Base-by-base conservation (phyloP, 305 asterid genomes). In the Solanum hybrid region DNA sequence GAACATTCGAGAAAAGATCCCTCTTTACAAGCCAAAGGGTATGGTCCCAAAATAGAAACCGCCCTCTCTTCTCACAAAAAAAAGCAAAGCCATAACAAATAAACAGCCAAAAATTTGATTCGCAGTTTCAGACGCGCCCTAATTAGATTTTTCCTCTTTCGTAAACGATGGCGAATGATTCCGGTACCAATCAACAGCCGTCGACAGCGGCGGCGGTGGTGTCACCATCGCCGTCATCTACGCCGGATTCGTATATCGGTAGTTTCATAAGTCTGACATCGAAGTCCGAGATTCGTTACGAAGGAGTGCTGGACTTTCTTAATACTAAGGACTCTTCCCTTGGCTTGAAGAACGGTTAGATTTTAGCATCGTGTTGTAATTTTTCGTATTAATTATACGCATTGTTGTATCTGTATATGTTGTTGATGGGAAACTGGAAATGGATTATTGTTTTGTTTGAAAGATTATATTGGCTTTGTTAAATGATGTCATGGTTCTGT, bases 251-350 rank as follows among this genome's bases (percentile, higher is more conserved):
- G 29, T 97, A 95, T 94, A 93, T 96, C 92, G 99, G 98, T 89
- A 93, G 98, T 90, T 92, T 92, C 90, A 92, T 96, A 11, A 95
- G 96, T 95, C 93, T 97, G 89, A 93, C 91, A 67, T 97, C 98
- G 9, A 96, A 95, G 95, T 92, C 89, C 86, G 98, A 96, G 94
- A 94, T 97, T 93, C 98, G 99, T 75, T 96, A 96, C 88, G 98
- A 97, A 91, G 99, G 98, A 69, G 82, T 95, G 37, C 93, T 95
- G 1, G 95, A 93, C 92, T 86, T 73, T 89, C 96, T 97, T 88
- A 93, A 97, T 91, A 93, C 98, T 36, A 91, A 93, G 9, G 97
- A 95, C 91, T 94, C 97, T 89, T 93, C 95, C 69, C 90, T 97
- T 89, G 98, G 96, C 91, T 96, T 97, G 91, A 93, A 93, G 89